A percentile compares a stretch with the other conserved stretches of the same genome.
Conservation (phyloP, 306 rosid species). For the Casuarina equisetifolia region DNA sequence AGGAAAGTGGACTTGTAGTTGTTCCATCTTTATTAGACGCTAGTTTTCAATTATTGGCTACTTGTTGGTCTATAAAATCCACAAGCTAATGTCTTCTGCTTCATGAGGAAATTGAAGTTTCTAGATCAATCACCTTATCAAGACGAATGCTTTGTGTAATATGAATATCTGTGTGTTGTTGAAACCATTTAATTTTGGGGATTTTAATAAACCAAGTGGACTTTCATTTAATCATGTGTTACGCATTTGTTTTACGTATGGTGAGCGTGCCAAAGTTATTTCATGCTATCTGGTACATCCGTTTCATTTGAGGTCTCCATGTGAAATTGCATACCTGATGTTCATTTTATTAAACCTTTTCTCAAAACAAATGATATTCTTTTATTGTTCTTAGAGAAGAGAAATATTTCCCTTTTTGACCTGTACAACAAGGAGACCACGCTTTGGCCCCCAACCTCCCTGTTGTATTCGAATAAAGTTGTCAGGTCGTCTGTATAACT, state of each 20-base stretch:
- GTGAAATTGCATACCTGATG: background rate
- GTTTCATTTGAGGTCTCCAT: background rate
- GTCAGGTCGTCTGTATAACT: background rate
- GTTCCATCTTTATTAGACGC: background rate
- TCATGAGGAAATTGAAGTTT: background rate
- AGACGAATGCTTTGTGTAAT: background rate
- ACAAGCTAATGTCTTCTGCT: background rate
- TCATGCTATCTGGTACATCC: background rate
- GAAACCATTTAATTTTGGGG: background rate
- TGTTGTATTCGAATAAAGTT: background rate
- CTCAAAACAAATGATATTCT: background rate
- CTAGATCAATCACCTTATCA: background rate
- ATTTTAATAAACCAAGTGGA: background rate
- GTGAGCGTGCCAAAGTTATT: background rate
- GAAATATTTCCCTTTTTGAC: background rate
- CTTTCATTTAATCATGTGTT: background rate
- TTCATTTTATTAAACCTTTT: no score
- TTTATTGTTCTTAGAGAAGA: background rate
- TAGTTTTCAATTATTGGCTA: background rate
- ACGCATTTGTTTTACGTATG: background rate
- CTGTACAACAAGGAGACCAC: constrained; percentile 2
- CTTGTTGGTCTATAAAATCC: background rate
- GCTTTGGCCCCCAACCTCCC: background rate
- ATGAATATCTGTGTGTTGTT: background rate
- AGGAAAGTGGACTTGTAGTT: background rate